Percentiles rank a stretch among this genome's conserved stretches.
phyloP scores from a whole-genome alignment of 2,329 filamentous ascomycete species.

The Sporothrix brasiliensis region DNA sequence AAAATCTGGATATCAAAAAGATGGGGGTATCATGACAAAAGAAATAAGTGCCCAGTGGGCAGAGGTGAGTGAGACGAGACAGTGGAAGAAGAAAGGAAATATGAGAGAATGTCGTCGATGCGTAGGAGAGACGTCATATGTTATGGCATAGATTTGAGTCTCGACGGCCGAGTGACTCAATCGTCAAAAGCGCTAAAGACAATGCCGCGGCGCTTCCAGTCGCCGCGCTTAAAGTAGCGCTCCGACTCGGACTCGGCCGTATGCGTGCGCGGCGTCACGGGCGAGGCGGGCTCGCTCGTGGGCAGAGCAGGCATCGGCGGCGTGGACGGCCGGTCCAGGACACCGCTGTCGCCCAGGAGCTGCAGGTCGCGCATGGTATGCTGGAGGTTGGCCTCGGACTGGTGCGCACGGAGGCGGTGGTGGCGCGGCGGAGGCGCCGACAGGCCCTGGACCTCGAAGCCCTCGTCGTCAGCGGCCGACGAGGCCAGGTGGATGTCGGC shows the following conservation, averaged over 20 bases:
- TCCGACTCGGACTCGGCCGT: constrained; percentile 37
- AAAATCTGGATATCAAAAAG: constrained; percentile 1
- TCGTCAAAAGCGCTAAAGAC: constrained; percentile 42
- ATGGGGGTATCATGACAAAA: constrained; percentile 34
- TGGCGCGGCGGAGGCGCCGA: constrained; percentile 35
- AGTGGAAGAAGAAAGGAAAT: neutral
- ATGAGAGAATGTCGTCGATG: neutral
- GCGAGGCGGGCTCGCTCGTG: constrained; percentile 31
- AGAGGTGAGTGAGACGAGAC: neutral
- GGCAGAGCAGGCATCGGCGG: constrained; percentile 28
- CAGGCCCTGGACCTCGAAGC: constrained; percentile 30
- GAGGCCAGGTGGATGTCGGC: constrained; percentile 34
- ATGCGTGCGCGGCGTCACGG: constrained; percentile 36
- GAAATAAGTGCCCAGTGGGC: constrained; percentile 21
- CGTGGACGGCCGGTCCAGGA: constrained; percentile 23
- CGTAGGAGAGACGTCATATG: no score
- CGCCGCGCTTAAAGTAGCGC: constrained; percentile 42
- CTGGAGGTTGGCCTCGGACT: constrained; percentile 31
- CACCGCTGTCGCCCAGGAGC: constrained; percentile 2
- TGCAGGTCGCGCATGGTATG: constrained; percentile 23
- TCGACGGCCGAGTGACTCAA: constrained; percentile 28
- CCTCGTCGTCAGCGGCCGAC: constrained; percentile 31
- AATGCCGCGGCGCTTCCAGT: constrained; percentile 46
- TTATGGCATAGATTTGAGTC: no score
- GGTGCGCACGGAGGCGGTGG: constrained; percentile 30